Conservation (phyloP, 2,329 filamentous ascomycete genomes). For the Colletotrichum sp. region DNA sequence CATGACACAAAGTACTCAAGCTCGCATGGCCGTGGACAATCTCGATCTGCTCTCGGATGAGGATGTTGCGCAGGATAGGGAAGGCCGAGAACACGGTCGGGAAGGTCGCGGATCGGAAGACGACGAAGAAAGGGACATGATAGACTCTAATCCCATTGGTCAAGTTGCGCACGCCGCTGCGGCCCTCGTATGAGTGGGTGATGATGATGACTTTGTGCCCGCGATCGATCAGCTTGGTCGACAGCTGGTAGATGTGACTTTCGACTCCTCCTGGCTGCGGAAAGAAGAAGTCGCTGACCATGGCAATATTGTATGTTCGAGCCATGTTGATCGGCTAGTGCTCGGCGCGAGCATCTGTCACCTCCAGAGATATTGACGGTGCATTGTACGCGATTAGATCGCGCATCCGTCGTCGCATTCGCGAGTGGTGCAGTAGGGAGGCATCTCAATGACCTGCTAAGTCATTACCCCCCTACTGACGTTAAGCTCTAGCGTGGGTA, state of each 20-base stretch:
- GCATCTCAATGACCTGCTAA: background rate
- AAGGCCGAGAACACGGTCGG: conserved; percentile 99
- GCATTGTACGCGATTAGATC: background rate
- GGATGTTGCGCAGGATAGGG: conserved; percentile 94
- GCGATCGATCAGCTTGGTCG: conserved; percentile 93
- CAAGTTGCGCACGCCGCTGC: conserved; percentile 91
- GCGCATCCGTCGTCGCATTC: background rate
- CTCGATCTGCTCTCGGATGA: conserved; percentile 91
- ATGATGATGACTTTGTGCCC: conserved; percentile 98
- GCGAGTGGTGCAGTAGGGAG: background rate
- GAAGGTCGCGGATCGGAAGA: conserved; percentile 92
- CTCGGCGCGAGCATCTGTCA: conserved; percentile 2
- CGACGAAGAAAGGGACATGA: conserved; percentile 93
- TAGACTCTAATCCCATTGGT: conserved; percentile 99
- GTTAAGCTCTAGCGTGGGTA: background rate
- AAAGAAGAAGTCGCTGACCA: conserved; percentile 99
- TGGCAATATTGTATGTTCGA: conserved; percentile 73
- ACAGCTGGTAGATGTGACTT: conserved; percentile 98
- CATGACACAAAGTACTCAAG: conserved; percentile 90
- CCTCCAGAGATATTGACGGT: background rate
- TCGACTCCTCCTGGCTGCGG: conserved; percentile 96
- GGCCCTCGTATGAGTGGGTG: conserved; percentile 90
- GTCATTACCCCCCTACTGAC: background rate
- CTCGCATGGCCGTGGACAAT: conserved; percentile 98
- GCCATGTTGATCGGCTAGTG: background rate